Conservation (phyloP, 169 alveolate species). For the Plasmodium fragile region DNA sequence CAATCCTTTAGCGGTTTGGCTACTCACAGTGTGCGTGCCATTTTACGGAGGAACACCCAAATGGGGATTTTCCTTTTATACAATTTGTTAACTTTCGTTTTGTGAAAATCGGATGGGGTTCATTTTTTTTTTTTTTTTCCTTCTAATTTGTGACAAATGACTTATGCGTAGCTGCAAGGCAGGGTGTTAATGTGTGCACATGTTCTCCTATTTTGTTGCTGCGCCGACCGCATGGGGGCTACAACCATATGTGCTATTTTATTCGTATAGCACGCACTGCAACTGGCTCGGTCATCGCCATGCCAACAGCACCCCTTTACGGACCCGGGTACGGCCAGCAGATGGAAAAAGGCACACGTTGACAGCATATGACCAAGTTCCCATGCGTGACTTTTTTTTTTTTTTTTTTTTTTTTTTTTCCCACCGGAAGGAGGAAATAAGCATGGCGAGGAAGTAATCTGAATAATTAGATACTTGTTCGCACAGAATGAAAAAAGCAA, state of each 20-base stretch:
- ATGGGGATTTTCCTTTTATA: neutral
- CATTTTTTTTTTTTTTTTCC: slow-evolving; percentile 2
- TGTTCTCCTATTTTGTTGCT: neutral
- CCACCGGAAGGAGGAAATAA: neutral
- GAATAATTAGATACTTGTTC: neutral
- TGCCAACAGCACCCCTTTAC: neutral
- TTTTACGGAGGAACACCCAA: neutral
- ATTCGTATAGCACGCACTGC: neutral
- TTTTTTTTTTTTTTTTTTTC: too few relatives aligned
- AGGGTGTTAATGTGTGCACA: neutral
- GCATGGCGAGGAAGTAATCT: neutral
- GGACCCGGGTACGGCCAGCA: neutral
- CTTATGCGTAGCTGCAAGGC: neutral
- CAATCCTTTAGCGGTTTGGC: neutral
- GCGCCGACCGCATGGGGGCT: neutral
- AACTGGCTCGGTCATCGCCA: neutral
- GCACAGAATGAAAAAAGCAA: neutral
- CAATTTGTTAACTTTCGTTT: neutral
- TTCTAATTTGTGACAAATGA: neutral
- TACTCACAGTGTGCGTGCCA: neutral
- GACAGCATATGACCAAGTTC: neutral
- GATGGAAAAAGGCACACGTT: neutral
- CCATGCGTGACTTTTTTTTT: neutral
- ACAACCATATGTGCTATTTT: neutral
- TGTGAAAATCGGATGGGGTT: neutral